These are phyloP conservation scores for Cladophialophora chaetospira DNA, from an alignment of 2,329 filamentous ascomycete genomes.

Conservation along the genomic window DNA sequence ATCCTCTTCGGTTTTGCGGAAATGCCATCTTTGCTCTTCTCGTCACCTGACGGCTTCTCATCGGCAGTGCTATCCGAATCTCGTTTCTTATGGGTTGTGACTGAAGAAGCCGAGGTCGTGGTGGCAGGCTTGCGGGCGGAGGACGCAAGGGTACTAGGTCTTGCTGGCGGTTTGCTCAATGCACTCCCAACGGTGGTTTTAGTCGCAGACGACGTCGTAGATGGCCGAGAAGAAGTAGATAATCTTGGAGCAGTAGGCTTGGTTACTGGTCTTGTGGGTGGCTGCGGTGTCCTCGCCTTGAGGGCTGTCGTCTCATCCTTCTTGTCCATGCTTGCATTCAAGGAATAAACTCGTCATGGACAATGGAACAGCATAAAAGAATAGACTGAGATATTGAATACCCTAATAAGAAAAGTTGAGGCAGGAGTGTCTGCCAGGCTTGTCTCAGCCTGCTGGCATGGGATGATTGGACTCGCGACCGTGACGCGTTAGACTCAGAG, in stretches of 20 bases:
- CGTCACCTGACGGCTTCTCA: constrained; percentile 43
- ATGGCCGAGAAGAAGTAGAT: constrained; percentile 35
- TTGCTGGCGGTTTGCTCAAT: constrained; percentile 49
- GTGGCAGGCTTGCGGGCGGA: constrained; percentile 40
- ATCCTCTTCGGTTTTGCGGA: constrained; percentile 48
- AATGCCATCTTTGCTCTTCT: constrained; percentile 44
- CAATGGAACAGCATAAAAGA: background rate
- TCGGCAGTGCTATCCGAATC: constrained; percentile 43
- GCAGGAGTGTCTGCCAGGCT: background rate
- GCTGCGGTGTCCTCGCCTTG: constrained; percentile 36
- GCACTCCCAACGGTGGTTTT: constrained; percentile 41
- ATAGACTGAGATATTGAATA: background rate
- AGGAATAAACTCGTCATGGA: background rate
- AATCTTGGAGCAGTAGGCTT: constrained; percentile 39
- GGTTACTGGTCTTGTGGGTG: constrained; percentile 40
- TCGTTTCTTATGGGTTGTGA: constrained; percentile 44
- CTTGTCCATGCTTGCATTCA: constrained; percentile 23
- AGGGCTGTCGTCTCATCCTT: constrained; percentile 15
- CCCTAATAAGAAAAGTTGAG: background rate
- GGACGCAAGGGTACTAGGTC: constrained; percentile 37
- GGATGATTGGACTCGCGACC: constrained; percentile 4
- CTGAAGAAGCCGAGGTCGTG: constrained; percentile 40
- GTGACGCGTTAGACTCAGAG: constrained; percentile 4
- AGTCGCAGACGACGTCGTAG: constrained; percentile 35
- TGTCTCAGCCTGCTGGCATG: constrained; percentile 11